Evolutionary conservation across 192 early-diverging fungal genomes (phyloP).

Genomic region (Chytriomyces sp.): DNA sequence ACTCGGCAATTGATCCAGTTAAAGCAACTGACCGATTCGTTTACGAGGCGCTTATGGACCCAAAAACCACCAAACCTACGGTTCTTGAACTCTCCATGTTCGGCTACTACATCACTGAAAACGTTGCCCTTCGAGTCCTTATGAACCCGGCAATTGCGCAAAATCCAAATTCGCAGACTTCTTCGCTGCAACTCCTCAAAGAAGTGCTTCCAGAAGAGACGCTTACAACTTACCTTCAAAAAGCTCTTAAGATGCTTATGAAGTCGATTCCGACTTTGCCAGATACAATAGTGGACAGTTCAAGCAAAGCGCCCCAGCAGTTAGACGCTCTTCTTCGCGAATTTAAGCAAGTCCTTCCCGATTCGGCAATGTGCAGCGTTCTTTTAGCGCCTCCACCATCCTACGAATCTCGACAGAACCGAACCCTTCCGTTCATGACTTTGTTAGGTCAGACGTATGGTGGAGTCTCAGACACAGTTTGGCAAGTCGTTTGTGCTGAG

Average conservation of each 20-base stretch:
- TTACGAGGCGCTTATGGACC: not conserved
- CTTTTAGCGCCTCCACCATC: slow-evolving; percentile 21
- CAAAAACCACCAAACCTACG: not conserved
- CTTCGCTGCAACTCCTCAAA: slow-evolving; percentile 10
- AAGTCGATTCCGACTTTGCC: slow-evolving; percentile 7
- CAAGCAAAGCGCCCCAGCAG: slow-evolving; percentile 7
- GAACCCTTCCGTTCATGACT: slow-evolving; percentile 28
- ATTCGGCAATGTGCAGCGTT: not conserved
- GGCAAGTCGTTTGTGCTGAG: slow-evolving; percentile 35
- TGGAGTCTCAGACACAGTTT: slow-evolving; percentile 18
- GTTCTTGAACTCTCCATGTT: not conserved
- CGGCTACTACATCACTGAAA: slow-evolving; percentile 11
- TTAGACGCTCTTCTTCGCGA: not conserved
- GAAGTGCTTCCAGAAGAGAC: not conserved
- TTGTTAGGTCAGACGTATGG: slow-evolving; percentile 18
- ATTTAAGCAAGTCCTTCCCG: not conserved
- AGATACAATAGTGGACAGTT: not conserved
- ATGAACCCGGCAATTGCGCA: not conserved
- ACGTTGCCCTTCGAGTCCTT: not conserved
- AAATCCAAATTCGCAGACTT: not conserved
- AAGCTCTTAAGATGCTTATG: not conserved
- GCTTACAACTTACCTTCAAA: not conserved
- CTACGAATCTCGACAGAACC: not conserved
- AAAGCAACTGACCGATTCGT: slow-evolving; percentile 17
- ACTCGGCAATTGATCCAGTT: not conserved